Evolutionary conservation across 73 alveolate genomes (phyloP).

Genomic region (Symbiodinium pilosum): DNA sequence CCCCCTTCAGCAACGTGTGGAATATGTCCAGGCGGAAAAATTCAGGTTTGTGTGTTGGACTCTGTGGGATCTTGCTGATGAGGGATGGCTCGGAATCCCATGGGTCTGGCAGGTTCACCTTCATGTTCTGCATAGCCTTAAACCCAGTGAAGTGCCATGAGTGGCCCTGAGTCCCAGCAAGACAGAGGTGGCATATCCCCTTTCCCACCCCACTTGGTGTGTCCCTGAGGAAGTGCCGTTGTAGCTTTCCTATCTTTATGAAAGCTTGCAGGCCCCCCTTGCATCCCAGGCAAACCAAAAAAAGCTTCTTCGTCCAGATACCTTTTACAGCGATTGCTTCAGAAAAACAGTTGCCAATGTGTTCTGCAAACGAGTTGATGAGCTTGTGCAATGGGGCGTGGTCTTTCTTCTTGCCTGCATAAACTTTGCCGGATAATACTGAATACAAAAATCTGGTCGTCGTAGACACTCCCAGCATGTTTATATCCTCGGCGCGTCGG

Average conservation of each 20-base stretch:
- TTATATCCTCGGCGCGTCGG: neutral
- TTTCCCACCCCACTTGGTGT: neutral
- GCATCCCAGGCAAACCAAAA: neutral
- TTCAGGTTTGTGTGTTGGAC: neutral
- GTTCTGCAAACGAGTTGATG: neutral
- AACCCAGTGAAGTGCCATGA: neutral
- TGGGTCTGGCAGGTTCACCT: neutral
- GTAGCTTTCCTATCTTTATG: neutral
- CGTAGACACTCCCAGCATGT: neutral
- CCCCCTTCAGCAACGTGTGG: slow-evolving; percentile 29
- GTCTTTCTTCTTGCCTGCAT: neutral
- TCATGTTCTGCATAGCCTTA: neutral
- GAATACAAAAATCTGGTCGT: neutral
- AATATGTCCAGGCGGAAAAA: slow-evolving; percentile 24
- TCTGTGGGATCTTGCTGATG: neutral
- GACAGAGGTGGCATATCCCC: neutral
- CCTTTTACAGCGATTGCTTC: neutral
- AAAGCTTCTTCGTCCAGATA: too few species aligned
- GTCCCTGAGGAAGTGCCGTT: neutral
- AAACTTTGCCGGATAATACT: neutral
- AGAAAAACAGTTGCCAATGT: neutral
- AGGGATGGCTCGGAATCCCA: neutral
- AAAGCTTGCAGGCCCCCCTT: slow-evolving; percentile 11
- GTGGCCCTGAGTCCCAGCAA: neutral
- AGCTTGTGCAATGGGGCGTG: neutral